phyloP scores from a whole-genome alignment of 1,284 basidiomycete species.

The Schizophyllum commune region DNA sequence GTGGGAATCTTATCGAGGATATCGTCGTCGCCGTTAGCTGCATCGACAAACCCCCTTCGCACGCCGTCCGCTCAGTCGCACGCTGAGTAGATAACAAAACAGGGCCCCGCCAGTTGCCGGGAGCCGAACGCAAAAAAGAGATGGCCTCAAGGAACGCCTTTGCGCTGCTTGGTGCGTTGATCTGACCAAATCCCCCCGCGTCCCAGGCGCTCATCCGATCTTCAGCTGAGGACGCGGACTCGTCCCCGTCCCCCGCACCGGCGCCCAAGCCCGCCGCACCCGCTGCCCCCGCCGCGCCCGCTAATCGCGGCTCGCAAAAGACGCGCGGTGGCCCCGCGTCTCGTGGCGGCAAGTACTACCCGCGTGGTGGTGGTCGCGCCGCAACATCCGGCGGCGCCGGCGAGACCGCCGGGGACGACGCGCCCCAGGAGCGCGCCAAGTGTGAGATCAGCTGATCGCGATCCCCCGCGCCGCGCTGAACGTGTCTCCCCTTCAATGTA shows the following conservation, averaged over 20 bases:
- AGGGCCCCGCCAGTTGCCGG: not conserved
- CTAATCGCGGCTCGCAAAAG: slow-evolving; percentile 35
- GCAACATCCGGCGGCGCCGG: slow-evolving; percentile 27
- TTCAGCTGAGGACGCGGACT: slow-evolving; percentile 29
- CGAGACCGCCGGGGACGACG: slow-evolving; percentile 34
- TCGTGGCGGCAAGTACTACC: slow-evolving; percentile 68
- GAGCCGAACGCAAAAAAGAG: not conserved
- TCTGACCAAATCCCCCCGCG: not conserved
- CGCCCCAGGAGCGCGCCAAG: slow-evolving; percentile 46
- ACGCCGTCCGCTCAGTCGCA: not conserved
- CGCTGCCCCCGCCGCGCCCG: slow-evolving; percentile 30
- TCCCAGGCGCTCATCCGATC: slow-evolving; percentile 11
- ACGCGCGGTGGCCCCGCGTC: slow-evolving; percentile 55
- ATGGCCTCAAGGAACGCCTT: not conserved
- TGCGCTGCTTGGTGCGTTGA: not conserved
- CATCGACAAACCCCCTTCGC: not conserved
- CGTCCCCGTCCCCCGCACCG: slow-evolving; percentile 28
- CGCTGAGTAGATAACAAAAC: not conserved
- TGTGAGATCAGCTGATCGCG: slow-evolving; percentile 30
- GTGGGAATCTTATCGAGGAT: not conserved
- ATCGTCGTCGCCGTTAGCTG: not conserved
- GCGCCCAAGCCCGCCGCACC: slow-evolving; percentile 32
- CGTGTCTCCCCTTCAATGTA: slow-evolving; percentile 23
- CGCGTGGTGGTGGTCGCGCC: slow-evolving; percentile 47
- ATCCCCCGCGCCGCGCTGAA: slow-evolving; percentile 9